Evolutionary conservation across 495 filamentous ascomycete species (phyloP).

Genomic region (Emericellopsis terricola): DNA sequence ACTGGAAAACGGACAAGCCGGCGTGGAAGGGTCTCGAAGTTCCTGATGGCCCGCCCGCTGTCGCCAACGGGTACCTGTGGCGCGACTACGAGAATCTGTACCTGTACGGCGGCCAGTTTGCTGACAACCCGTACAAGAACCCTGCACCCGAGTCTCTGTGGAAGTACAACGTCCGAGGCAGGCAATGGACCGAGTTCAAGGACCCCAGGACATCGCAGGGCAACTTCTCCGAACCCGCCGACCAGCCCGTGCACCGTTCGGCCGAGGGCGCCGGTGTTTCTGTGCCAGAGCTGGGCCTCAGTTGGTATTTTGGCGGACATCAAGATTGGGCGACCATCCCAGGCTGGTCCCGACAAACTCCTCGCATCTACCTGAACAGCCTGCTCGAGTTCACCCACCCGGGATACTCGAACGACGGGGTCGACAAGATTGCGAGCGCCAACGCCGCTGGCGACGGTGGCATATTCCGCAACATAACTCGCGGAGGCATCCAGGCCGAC

Average conservation of each 20-base stretch:
- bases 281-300: constrained; percentile 44
- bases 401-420: constrained; percentile 38
- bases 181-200: constrained; percentile 41
- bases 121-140: constrained; percentile 31
- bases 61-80: constrained; percentile 57
- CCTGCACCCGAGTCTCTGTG: constrained; percentile 41
- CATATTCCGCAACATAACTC: constrained; percentile 49
- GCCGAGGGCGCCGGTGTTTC: constrained; percentile 56
- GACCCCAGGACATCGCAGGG: constrained; percentile 37
- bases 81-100: constrained; percentile 45
- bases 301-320: constrained; percentile 65
- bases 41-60: constrained; percentile 49
- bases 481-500: constrained; percentile 44
- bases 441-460: constrained; percentile 35
- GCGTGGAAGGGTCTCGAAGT: constrained; percentile 37
- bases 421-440: constrained; percentile 26
- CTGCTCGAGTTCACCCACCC: constrained; percentile 60
- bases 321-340: constrained; percentile 46
- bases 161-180: constrained; percentile 41
- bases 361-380: constrained; percentile 49
- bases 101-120: constrained; percentile 56
- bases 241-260: constrained; percentile 35
- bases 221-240: constrained; percentile 33
- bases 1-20: constrained; percentile 49
- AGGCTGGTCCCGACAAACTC: constrained; percentile 46